These are phyloP conservation scores for Parascedosporium putredinis DNA, from an alignment of 2,329 filamentous ascomycete genomes.

Conservation along the genomic window DNA sequence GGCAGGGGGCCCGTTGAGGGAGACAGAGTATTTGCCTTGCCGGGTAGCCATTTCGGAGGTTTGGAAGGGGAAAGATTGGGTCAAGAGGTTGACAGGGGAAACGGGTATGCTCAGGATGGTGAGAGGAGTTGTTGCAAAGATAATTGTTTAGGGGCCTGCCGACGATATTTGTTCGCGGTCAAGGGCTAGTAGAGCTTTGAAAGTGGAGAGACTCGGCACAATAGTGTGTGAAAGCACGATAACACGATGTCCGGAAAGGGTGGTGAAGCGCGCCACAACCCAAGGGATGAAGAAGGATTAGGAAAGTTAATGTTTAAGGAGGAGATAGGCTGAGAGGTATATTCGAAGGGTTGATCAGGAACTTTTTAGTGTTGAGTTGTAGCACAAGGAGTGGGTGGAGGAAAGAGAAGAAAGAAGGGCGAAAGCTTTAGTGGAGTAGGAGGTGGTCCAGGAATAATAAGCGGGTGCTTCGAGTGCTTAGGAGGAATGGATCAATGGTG, in stretches of 20 bases:
- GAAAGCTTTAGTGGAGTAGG: neutral
- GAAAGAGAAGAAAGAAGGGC: neutral
- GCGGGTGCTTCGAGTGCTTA: neutral
- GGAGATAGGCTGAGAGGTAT: too few relatives aligned
- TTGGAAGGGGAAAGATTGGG: neutral
- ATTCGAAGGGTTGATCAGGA: neutral
- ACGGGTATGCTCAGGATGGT: neutral
- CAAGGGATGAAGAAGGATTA: too few relatives aligned
- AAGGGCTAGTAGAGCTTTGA: too few relatives aligned
- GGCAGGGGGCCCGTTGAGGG: conserved; percentile 13
- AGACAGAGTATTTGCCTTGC: conserved; percentile 4
- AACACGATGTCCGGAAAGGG: too few relatives aligned
- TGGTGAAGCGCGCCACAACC: too few relatives aligned
- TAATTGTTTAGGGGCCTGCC: too few relatives aligned
- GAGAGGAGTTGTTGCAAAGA: too few relatives aligned
- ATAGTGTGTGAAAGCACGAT: too few relatives aligned
- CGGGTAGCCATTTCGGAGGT: neutral
- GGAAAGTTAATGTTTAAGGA: too few relatives aligned
- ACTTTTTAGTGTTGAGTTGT: neutral
- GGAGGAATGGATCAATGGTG: neutral
- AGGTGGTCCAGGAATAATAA: neutral
- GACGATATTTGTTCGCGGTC: too few relatives aligned
- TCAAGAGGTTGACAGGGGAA: neutral
- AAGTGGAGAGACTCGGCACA: neutral
- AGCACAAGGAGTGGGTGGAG: neutral